Conservation (phyloP, 257 asterid species). For the Jasminum sambac region DNA sequence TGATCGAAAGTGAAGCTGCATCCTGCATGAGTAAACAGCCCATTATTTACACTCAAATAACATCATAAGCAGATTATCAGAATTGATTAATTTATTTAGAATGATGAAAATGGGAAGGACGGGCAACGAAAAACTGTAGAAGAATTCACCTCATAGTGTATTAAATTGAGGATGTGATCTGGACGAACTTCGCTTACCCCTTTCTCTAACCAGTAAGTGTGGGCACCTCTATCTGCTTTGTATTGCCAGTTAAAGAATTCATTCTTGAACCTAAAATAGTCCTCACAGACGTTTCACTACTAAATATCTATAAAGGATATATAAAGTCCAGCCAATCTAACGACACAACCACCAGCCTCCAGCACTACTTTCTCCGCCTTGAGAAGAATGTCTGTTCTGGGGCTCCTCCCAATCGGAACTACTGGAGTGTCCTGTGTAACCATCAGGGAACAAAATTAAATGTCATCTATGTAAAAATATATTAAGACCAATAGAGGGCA, state of each 20-base stretch:
- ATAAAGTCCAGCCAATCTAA: constrained; percentile 97
- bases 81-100: constrained; percentile 5
- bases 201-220: constrained; percentile 79
- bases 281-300: constrained; percentile 2
- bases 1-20: constrained; percentile 79
- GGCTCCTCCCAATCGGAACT: constrained; percentile 86
- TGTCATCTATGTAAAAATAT: constrained; percentile 1
- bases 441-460: constrained; percentile 17
- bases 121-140: not conserved
- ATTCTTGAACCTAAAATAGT: not conserved
- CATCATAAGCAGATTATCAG: not conserved
- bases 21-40: constrained; percentile 45
- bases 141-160: constrained; percentile 83
- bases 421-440: constrained; percentile 67
- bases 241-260: constrained; percentile 54
- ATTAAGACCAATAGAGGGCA: not conserved
- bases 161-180: constrained; percentile 90
- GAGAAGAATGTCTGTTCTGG: constrained; percentile 82
- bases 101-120: not conserved
- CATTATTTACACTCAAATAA: constrained; percentile 10
- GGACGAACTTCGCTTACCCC: constrained; percentile 71
- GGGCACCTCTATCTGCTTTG: constrained; percentile 93
- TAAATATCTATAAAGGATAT: constrained; percentile 65
- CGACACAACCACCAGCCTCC: constrained; percentile 84
- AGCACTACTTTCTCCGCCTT: constrained; percentile 74